Evolutionary conservation across 2,329 filamentous ascomycete species (phyloP).

Genomic region (Albifimbria verrucaria): DNA sequence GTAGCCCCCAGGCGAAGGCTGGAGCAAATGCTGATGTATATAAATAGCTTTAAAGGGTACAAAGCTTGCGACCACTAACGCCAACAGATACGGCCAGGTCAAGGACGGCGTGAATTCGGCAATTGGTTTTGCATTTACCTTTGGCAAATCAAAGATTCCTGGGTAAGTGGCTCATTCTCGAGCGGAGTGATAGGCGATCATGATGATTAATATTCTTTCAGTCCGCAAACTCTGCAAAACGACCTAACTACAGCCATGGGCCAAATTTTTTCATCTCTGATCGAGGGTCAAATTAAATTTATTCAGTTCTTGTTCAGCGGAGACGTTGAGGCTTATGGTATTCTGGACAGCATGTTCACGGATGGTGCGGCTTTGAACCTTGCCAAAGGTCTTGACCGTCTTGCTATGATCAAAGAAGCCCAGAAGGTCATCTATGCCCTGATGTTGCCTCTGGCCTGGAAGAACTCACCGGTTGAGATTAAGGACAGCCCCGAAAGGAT

Average conservation of each 20-base stretch:
- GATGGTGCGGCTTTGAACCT: background rate
- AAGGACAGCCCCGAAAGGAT: background rate
- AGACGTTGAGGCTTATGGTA: background rate
- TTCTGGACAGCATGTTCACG: background rate
- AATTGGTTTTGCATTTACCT: background rate
- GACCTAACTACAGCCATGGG: background rate
- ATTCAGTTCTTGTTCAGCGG: background rate
- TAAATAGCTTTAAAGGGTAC: background rate
- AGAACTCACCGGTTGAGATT: background rate
- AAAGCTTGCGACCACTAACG: background rate
- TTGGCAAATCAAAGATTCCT: background rate
- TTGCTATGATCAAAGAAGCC: background rate
- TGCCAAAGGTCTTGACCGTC: background rate
- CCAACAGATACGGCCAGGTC: background rate
- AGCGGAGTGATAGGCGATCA: background rate
- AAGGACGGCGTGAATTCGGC: slow-evolving; percentile 1
- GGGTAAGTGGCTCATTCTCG: background rate
- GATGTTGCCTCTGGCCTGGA: background rate
- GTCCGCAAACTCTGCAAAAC: background rate
- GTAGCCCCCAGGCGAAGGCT: background rate
- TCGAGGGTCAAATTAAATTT: background rate
- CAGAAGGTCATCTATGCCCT: background rate
- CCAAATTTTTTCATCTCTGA: background rate
- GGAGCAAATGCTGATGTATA: background rate
- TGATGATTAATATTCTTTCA: background rate